Conservation (phyloP, 345 rosid species). For the Draba incana region DNA sequence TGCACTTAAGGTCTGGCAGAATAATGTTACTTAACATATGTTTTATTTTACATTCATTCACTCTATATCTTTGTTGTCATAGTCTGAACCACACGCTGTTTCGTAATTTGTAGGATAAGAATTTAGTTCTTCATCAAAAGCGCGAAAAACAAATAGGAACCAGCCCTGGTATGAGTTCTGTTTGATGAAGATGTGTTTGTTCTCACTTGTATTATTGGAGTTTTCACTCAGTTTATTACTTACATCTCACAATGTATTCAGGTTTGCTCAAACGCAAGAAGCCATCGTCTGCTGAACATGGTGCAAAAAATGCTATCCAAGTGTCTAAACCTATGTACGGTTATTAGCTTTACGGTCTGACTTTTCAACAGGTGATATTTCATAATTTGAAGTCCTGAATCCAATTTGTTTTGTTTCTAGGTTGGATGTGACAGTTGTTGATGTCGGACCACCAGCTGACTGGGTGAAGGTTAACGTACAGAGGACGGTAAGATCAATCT, state of each 20-base stretch:
- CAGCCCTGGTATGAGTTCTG: slow-evolving; percentile 51
- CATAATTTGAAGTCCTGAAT: slow-evolving; percentile 16
- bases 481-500: slow-evolving; percentile 54
- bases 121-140: slow-evolving; percentile 60
- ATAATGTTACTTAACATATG: slow-evolving; percentile 27
- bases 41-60: slow-evolving; percentile 21
- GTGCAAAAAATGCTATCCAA: slow-evolving; percentile 52
- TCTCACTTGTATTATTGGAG: slow-evolving; percentile 8
- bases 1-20: slow-evolving; percentile 50
- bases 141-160: slow-evolving; percentile 79
- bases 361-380: neutral
- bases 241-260: slow-evolving; percentile 37
- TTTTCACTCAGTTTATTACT: slow-evolving; percentile 27
- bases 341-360: slow-evolving; percentile 2
- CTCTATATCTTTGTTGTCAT: neutral
- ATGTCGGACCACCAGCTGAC: slow-evolving; percentile 87
- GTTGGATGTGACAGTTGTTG: slow-evolving; percentile 62
- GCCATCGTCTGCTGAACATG: slow-evolving; percentile 47
- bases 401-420: slow-evolving; percentile 38
- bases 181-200: slow-evolving; percentile 12
- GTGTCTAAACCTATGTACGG: slow-evolving; percentile 66
- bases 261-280: slow-evolving; percentile 86
- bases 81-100: slow-evolving; percentile 33
- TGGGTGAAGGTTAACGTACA: slow-evolving; percentile 96
- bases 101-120: slow-evolving; percentile 57